Evolutionary conservation across 768 basidiomycete species (phyloP).

Genomic region (Dentipellis fragilis): DNA sequence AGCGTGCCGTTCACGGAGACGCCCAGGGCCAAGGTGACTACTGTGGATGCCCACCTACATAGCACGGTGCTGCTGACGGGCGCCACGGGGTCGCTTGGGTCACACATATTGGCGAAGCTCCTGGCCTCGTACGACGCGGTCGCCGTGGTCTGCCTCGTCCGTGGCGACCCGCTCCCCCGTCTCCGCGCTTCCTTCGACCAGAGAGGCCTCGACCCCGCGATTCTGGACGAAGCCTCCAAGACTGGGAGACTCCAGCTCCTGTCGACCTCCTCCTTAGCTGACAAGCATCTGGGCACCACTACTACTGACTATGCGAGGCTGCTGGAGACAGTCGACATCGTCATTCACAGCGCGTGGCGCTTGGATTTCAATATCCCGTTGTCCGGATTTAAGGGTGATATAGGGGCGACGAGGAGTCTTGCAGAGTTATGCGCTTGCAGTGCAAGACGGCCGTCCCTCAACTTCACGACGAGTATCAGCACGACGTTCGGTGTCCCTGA

Average conservation of each 20-base stretch:
- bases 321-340: not conserved
- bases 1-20: not conserved
- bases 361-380: conserved; percentile 2
- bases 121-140: not conserved
- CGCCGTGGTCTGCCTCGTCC: not conserved
- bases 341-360: not conserved
- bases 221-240: not conserved
- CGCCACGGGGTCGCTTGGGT: conserved; percentile 1
- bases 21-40: not conserved
- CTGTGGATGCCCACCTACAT: not conserved
- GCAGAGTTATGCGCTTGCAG: not conserved
- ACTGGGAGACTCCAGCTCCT: not conserved
- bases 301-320: not conserved
- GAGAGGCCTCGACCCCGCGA: not conserved
- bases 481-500: not conserved
- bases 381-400: not conserved
- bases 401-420: not conserved
- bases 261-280: not conserved
- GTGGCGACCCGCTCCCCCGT: not conserved
- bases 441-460: not conserved
- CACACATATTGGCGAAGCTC: not conserved
- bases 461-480: not conserved
- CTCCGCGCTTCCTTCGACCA: not conserved
- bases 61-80: conserved; percentile 6
- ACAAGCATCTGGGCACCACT: not conserved